Evolutionary conservation across 352 stramenopile genomes (phyloP).

Genomic region (Lagenidium giganteum): DNA sequence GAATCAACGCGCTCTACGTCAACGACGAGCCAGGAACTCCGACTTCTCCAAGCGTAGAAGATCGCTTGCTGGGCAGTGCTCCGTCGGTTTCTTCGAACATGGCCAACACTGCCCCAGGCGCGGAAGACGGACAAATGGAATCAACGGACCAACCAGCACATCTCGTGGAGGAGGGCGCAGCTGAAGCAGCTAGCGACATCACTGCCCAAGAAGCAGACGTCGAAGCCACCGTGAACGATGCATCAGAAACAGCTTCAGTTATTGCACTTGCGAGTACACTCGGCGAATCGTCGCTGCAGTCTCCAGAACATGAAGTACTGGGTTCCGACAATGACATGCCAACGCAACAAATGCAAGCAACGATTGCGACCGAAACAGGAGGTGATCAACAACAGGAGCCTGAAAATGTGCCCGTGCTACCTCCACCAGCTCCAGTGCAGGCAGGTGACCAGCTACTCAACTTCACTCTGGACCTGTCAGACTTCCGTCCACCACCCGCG

Average conservation of each 20-base stretch:
- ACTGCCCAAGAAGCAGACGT: conserved; percentile 7
- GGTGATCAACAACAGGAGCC: neutral
- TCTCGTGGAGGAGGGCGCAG: too few relatives aligned
- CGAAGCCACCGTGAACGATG: conserved; percentile 19
- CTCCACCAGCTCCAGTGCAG: conserved; percentile 17
- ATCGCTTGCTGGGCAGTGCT: too few relatives aligned
- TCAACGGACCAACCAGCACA: conserved; percentile 1
- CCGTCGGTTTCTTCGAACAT: too few relatives aligned
- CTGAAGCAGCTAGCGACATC: conserved; percentile 2
- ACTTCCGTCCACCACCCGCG: conserved; percentile 27
- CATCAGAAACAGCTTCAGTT: conserved; percentile 69
- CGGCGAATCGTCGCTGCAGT: conserved; percentile 74
- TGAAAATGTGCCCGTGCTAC: conserved; percentile 23
- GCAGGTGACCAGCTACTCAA: conserved; percentile 65
- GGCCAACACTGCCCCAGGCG: neutral
- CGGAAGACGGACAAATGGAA: conserved; percentile 7
- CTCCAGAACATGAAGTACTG: conserved; percentile 55
- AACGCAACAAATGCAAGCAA: conserved; percentile 12
- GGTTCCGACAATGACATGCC: conserved; percentile 32
- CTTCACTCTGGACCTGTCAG: conserved; percentile 78
- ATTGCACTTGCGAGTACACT: conserved; percentile 80
- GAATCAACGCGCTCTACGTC: conserved; percentile 46
- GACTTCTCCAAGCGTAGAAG: neutral
- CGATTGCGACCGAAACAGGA: conserved; percentile 4
- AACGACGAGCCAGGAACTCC: conserved; percentile 23